Base-by-base conservation (phyloP, 2,329 filamentous ascomycete species). In the Sporothrix humicola region DNA sequence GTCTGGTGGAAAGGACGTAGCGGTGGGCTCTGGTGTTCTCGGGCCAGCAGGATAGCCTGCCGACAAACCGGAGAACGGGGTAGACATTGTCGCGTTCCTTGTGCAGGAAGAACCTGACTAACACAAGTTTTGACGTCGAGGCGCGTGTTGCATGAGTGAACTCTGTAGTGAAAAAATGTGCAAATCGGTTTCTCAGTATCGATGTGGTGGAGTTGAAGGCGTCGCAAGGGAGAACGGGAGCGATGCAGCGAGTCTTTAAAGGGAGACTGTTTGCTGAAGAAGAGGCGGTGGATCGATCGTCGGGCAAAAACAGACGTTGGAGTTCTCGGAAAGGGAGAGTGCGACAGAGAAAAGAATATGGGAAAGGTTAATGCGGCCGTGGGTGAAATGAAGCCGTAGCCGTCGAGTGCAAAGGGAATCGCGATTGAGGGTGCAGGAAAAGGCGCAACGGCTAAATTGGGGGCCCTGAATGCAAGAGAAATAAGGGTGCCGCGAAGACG, bases 11-110 rank as follows among this genome's bases (percentile, higher is more conserved):
- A 48, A 76, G 72, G 79, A 79, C 72, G 69, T 31, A 12, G 71
- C 61, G 17, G 73, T 54, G 15, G 87, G 87, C 77, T 89, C 88
- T 31, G 88, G 87, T 10, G 88, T 89, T 77, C 80, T 86, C 68
- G 84, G 85, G 13, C 81, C 79, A 78, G 82, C 83, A 76, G 86
- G 81, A 76, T 85, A 81, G 77, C 83, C 82, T 74, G 83, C 81
- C n/a, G 69, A 20, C 78, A 83, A 81, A 73, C 82, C 81, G 76
- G 83, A 82, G 80, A 85, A 83, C 72, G 85, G 82, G 78, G 83
- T 81, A 79, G 83, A 81, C 86, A 88, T 87, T 77, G 48, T 61
- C 26, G 9, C 42, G 31, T 52, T 26, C 48, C 31, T 66, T 50
- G 61, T 26, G 7, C 17, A 23, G 13, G 56, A 31, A 31, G 58